phyloP scores from a whole-genome alignment of 106 monocot species.

The Gastrodia elata region DNA sequence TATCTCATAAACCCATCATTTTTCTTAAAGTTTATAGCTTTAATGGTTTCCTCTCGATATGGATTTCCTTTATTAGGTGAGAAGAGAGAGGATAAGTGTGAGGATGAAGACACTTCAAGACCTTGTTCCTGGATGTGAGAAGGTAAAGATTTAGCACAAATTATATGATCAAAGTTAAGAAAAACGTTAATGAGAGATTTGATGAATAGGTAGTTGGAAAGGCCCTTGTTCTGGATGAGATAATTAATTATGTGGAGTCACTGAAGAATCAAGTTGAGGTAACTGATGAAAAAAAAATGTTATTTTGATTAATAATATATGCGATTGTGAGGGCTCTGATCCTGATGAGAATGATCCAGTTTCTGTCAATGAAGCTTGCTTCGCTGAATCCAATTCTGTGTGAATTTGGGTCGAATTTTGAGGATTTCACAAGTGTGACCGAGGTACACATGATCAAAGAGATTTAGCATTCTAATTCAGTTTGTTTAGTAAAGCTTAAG shows the following conservation, averaged over 20 bases:
- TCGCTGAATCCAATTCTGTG: background rate
- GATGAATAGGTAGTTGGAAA: background rate
- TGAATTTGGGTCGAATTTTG: background rate
- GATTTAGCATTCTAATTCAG: background rate
- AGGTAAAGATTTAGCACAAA: too few relatives aligned
- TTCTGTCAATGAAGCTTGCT: background rate
- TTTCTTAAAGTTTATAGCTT: background rate
- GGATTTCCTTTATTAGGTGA: background rate
- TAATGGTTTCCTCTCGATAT: background rate
- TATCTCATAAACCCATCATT: background rate
- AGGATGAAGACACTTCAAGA: too few relatives aligned
- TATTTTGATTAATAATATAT: too few relatives aligned
- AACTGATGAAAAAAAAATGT: background rate
- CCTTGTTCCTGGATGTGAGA: too few relatives aligned
- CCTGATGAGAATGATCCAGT: background rate
- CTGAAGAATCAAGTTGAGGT: slow-evolving; percentile 3
- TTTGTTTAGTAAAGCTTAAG: background rate
- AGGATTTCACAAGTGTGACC: background rate
- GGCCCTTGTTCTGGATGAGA: slow-evolving; percentile 3
- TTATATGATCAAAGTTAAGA: too few relatives aligned
- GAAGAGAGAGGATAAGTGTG: too few relatives aligned
- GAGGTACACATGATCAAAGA: background rate
- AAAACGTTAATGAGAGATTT: background rate
- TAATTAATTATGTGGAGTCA: slow-evolving; percentile 3
- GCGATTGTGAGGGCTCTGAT: too few relatives aligned